phyloP scores from a whole-genome alignment of 164 flowering plant species.

The Taxillus chinensis region DNA sequence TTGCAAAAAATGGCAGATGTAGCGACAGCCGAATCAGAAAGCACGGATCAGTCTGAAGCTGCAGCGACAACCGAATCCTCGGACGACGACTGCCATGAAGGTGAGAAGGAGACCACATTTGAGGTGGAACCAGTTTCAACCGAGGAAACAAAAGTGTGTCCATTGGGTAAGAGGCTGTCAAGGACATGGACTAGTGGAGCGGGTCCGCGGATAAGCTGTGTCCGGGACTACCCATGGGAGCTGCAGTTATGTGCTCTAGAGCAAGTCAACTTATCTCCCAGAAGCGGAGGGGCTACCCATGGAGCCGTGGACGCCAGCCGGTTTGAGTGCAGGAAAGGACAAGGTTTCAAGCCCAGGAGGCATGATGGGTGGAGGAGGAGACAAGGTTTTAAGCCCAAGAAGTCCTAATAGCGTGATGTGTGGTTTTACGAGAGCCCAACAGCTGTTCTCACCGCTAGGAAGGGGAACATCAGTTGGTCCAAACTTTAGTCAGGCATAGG shows the following conservation, averaged over 20 bases:
- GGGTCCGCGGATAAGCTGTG: constrained; percentile 77
- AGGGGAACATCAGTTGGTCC: constrained; percentile 4
- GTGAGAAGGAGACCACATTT: too few relatives aligned
- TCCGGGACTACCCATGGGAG: constrained; percentile 66
- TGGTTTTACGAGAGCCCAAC: neutral
- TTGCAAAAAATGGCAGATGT: constrained; percentile 11
- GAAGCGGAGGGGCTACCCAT: constrained; percentile 20
- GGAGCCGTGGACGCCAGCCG: constrained; percentile 9
- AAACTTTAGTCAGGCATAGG: neutral
- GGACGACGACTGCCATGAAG: neutral
- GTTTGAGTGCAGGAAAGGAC: neutral
- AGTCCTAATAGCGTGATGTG: constrained; percentile 6
- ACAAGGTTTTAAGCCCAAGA: neutral
- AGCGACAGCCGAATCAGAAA: too few relatives aligned
- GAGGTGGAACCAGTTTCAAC: too few relatives aligned
- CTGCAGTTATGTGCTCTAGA: constrained; percentile 59
- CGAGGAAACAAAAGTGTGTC: neutral
- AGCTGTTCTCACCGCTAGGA: constrained; percentile 9
- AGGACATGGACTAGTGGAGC: constrained; percentile 83
- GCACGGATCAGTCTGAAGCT: too few relatives aligned
- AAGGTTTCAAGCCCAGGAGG: neutral
- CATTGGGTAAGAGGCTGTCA: constrained; percentile 47
- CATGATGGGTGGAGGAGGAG: too few relatives aligned
- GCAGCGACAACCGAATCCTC: too few relatives aligned
- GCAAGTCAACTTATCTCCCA: constrained; percentile 67